These are phyloP conservation scores for Lactifluus hygrophoroides DNA, from an alignment of 768 basidiomycete genomes.

Conservation along the genomic window DNA sequence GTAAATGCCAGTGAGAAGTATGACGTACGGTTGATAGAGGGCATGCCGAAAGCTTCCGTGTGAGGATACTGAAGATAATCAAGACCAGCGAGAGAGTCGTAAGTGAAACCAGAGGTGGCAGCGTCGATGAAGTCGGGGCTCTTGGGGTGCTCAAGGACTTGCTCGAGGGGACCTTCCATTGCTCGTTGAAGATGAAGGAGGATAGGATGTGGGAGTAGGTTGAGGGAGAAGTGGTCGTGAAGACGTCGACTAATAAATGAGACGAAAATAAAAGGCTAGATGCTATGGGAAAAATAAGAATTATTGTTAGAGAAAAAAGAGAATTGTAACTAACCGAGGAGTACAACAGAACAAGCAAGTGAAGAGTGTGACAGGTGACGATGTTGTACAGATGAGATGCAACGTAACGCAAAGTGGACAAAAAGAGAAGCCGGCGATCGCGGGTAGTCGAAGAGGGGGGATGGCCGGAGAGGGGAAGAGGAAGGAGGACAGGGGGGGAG, in stretches of 20 bases:
- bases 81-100: conserved; percentile 38
- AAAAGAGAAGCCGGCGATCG: conserved; percentile 26
- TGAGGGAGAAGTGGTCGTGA: conserved; percentile 21
- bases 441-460: conserved; percentile 19
- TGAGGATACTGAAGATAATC: conserved; percentile 68
- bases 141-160: conserved; percentile 42
- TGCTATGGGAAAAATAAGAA: background rate
- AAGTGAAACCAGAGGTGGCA: conserved; percentile 31
- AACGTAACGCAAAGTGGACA: conserved; percentile 9
- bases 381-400: conserved; percentile 24
- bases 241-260: conserved; percentile 23
- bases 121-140: conserved; percentile 44
- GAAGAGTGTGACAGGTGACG: conserved; percentile 34
- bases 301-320: conserved; percentile 2
- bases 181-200: conserved; percentile 16
- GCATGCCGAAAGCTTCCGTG: conserved; percentile 47
- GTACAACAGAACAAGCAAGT: conserved; percentile 23
- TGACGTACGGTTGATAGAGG: conserved; percentile 52
- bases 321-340: conserved; percentile 22
- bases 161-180: conserved; percentile 42
- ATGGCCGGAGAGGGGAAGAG: conserved; percentile 17
- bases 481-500: conserved; percentile 16
- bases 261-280: conserved; percentile 20
- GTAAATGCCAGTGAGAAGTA: background rate
- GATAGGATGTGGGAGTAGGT: conserved; percentile 4